Conservation (phyloP, 2,329 filamentous ascomycete genomes). For the Nemania sp. region DNA sequence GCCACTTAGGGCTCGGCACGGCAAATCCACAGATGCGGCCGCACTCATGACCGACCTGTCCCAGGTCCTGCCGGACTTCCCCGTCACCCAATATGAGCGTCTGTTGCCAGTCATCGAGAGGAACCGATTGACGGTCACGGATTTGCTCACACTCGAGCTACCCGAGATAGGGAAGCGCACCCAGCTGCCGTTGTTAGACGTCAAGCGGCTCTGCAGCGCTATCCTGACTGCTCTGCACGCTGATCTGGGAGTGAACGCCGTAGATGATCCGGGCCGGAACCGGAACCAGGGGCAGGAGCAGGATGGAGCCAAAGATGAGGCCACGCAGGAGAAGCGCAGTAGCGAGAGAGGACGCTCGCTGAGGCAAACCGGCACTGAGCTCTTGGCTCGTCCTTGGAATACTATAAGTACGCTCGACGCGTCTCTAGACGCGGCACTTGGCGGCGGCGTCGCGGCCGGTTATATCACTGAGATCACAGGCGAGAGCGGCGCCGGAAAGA, state of each 20-base stretch:
- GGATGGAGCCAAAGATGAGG: too few species aligned
- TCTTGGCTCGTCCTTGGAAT: constrained; percentile 48
- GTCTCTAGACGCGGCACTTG: constrained; percentile 68
- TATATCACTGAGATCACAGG: constrained; percentile 88
- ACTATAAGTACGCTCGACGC: constrained; percentile 81
- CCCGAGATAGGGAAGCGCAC: constrained; percentile 85
- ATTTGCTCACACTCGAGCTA: constrained; percentile 82
- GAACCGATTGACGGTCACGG: constrained; percentile 74
- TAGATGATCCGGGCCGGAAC: background rate
- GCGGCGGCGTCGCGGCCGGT: constrained; percentile 79
- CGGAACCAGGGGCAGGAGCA: constrained; percentile 20
- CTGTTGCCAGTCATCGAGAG: constrained; percentile 81
- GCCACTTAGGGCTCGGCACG: constrained; percentile 15
- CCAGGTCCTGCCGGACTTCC: constrained; percentile 79
- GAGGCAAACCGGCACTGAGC: constrained; percentile 43
- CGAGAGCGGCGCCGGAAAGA: constrained; percentile 94
- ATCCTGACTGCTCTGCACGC: constrained; percentile 68
- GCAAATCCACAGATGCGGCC: constrained; percentile 27
- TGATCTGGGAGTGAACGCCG: constrained; percentile 51
- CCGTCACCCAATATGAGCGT: constrained; percentile 68
- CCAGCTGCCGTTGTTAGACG: constrained; percentile 76
- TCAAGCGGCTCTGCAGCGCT: constrained; percentile 72
- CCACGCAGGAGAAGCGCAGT: constrained; percentile 1
- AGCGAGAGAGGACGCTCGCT: constrained; percentile 16
- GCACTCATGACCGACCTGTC: constrained; percentile 81